phyloP scores from a whole-genome alignment of 1,139 yeast species.

The Geotrichum reessii region DNA sequence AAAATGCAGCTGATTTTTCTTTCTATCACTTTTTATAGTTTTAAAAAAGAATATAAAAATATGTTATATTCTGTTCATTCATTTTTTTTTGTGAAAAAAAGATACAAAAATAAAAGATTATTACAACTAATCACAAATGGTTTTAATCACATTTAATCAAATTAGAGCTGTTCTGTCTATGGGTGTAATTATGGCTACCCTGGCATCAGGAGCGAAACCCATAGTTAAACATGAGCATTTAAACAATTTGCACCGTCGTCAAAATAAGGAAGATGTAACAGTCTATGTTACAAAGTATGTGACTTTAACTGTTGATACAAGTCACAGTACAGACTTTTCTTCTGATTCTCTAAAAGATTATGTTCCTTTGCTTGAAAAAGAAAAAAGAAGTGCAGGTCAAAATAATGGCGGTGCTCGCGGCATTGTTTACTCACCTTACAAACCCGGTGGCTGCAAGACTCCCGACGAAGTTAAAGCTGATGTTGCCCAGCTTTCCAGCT shows the following conservation, averaged over 20 bases:
- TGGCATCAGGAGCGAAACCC: neutral
- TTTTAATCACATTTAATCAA: neutral
- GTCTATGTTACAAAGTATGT: neutral
- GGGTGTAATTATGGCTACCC: neutral
- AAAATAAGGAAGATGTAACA: neutral
- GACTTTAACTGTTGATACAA: neutral
- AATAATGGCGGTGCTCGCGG: conserved; percentile 51
- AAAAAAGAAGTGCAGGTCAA: neutral
- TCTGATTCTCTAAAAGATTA: too few species aligned
- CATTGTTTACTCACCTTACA: conserved; percentile 80
- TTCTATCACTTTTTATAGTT: too few species aligned
- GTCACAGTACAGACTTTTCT: conserved; percentile 25
- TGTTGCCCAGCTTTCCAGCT: conserved; percentile 48
- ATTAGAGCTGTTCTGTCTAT: neutral
- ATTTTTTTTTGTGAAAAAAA: too few species aligned
- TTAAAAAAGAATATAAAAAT: too few species aligned
- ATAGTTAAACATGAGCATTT: neutral
- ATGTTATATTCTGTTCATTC: too few species aligned
- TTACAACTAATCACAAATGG: neutral
- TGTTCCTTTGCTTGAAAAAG: too few species aligned
- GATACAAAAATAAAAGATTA: too few species aligned
- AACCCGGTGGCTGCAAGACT: conserved; percentile 63
- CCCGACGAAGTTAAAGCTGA: conserved; percentile 54
- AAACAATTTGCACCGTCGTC: neutral
- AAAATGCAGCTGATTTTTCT: neutral